Evolutionary conservation across 176 grass and related monocot genomes (phyloP), one percentile per base, ranked within the genome.

Genomic region (Carex parvula): DNA sequence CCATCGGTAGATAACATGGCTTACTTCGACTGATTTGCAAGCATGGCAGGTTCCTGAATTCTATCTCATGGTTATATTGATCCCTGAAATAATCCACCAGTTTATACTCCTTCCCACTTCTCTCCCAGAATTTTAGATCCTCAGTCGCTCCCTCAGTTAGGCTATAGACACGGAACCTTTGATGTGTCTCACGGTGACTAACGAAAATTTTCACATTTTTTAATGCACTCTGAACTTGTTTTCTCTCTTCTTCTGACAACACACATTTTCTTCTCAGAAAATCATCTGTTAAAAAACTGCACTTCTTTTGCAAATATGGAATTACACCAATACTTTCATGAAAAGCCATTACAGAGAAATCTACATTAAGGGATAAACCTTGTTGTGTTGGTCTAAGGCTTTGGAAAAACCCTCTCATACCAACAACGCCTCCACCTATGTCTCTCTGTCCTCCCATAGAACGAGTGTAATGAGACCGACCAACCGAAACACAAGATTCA

Each of bases 51-150:
- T 97, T 97, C 64, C 87, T 92, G 82, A 97, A 94, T 92, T 93
- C 84, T 79, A 97, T 97, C 76, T 97, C 95, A 84, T 97, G 90
- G 81, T 93, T 94, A 81, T 97, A 97, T 11, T 97, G 92, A 87
- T 91, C 90, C 84, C 84, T 92, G 79, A 97, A 97, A 85, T 97
- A 97, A 86, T 94, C 89, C 76, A 97, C 86, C 57, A 97, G 82
- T 81, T 79, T 92, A 81, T 88, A 80, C 63, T 92, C 89, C 79
- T 90, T 97, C 29, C 95, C 92, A 66, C 85, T 92, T 79, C 92
- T 88, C 79, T 97, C 95, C 46, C 85, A 88, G 66, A 97, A 97
- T 78, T 90, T 97, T n/a, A 97, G 90, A 67, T 92, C 90, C 79
- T 92, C 89, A n/a, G 95, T 97, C 60, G 61, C 80, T 54, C 88